Evolutionary conservation across 202 grass and related monocot species (phyloP), one percentile per base, ranked within the genome.

Genomic region (Musa balbisiana): DNA sequence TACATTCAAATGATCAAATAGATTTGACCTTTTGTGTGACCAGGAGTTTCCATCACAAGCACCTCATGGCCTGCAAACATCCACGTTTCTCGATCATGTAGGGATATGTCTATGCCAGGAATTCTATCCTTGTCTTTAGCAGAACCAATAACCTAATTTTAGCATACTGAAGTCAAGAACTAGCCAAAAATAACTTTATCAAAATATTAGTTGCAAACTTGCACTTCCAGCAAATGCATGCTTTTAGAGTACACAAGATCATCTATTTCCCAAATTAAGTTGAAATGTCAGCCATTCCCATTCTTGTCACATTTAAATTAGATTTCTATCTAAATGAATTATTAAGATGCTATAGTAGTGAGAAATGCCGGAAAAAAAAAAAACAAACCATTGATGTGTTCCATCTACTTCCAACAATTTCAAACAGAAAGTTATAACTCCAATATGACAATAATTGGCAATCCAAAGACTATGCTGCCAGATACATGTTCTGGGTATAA

Each of bases 11-110:
- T 78, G n/a, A 53, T 72, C 21, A 51, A 79, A 83, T 63, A 22
- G 51, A 43, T 78, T 83, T 66, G 17, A 98, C 94, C 94, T 94
- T 80, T 76, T 72, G 95, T 98, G 77, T 98, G 95, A 1, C 95
- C 95, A 75, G 95, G 91, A 82, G 95, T 98, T 86, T 93, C 90
- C 85, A 98, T 86, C 51, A 98, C 91, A 88, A 92, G 78, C 83
- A 94, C 94, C 75, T 87, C 88, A 85, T 98, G 94, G 25, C 94
- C 87, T 1, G 87, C 91, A 83, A 98, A 98, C 94, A 98, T 98
- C 94, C 94, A 98, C 55, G 77, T 89, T 80, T 98, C 88, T 79
- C 91, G 91, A 72, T 98, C 94, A 79, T 83, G 75, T 68, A 98
- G 86, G 78, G 79, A 76, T 84, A 98, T 94, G 77, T 98, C 95